Base-by-base conservation (phyloP, 345 rosid genomes). In the Lumnitzera racemosa region DNA sequence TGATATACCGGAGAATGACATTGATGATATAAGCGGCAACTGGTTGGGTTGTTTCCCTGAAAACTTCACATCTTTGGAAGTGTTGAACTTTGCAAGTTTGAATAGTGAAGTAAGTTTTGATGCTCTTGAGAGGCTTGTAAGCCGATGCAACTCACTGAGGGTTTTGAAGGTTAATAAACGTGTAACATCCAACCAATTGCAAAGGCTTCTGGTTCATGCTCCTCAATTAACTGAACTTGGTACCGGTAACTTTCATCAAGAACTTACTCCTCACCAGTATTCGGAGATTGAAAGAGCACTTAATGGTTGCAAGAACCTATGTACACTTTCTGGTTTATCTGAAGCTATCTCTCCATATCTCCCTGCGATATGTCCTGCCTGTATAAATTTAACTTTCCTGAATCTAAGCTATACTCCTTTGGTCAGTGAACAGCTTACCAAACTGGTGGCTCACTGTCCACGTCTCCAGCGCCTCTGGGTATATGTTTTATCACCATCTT, bases 31-130 rank as follows among this genome's bases (percentile, higher is more conserved):
- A 55, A 80, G 72, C 29, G 88, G 82, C 29, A 68, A 67, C 59
- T 85, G 91, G 91, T 65, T 85, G 76, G 69, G 79, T 63, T 82
- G 80, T 62, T 86, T 86, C 67, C 87, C 92, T 11, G 87, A 81
- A 13, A 77, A 51, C 64, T 81, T 81, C 71, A 67, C 78, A 1
- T 72, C 83, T 25, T 58, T 86, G 76, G 92, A 83, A 74, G 80
- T 71, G 12, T 60, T 86, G 51, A 86, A 79, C 72, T 81, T 83
- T 54, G 81, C 84, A 23, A 77, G 76, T 62, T 65, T 86, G 50
- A 69, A 29, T 15, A 74, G 73, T 47, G 83, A 79, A 53, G 71
- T 83, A 24, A 77, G 78, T 73, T 78, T 80, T 49, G 81, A 79
- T 57, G 81, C 81, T 3, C 85, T 86, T 47, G 87, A 83, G 75